Evolutionary conservation across 805 yeast genomes (phyloP), one percentile per base, ranked within the genome.

Genomic region (Cyberlindnera xylosilytica): DNA sequence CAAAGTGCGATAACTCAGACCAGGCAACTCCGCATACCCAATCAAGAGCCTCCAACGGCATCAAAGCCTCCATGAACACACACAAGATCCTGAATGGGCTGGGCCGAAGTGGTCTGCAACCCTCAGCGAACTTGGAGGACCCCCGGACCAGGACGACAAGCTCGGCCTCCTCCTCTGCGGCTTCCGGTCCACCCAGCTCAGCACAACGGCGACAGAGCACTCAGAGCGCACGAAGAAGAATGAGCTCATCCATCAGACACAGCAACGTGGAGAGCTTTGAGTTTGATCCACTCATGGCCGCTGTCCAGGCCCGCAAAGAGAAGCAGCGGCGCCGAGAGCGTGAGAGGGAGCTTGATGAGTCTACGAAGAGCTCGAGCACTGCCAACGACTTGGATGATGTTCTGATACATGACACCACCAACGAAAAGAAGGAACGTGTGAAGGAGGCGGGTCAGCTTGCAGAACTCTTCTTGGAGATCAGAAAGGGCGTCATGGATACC

Each of bases 401-500:
- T 12, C 19, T 22, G 22, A 23, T 39, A 7, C 20, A 17, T 19
- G 22, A 30, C 19, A 13, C 6, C n/a, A 22, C 17, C 30, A 49
- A 51, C 10, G 33, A 45, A 42, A 38, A 38, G 13, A 31, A 23
- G 12, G 51, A 47, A 17, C 46, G 34, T 15, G 20, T 48, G 12
- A 53, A 52, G 33, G 68, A 68, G 36, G 65, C 68, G 2, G 62
- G 63, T 1, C 71, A 70, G 45, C 50, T 76, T 24, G 62, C 75
- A 0, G 47, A 62, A 12, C 56, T 70, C 7, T 59, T 72, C 17
- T 45, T 74, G 7, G 76, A 72, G 42, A 62, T 73, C 34, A 56
- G 77, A 20, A 65, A 62, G 39, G 60, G 66, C 4, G 57, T 76
- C 35, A 64, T 68, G 58, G 62, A 63, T 11, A 77, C 70, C 27